Evolutionary conservation across 2,329 filamentous ascomycete species (phyloP).

Genomic region (Colletotrichum tanaceti): DNA sequence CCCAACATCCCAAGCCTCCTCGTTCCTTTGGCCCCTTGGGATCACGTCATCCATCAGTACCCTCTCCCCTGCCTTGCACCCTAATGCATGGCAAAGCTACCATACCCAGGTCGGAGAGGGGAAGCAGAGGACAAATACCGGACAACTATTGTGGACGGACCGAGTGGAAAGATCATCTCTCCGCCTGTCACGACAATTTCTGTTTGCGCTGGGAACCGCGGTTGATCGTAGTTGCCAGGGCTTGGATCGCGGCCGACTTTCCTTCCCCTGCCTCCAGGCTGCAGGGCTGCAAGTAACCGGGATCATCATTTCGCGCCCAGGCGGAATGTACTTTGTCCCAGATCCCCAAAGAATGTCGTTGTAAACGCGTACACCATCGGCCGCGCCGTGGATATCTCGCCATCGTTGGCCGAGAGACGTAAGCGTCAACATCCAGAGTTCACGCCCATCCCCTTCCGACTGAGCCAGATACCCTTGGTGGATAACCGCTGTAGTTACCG

Average conservation of each 20-base stretch:
- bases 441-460: neutral
- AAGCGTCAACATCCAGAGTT: neutral
- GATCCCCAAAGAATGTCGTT: slow-evolving; percentile 60
- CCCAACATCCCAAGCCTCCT: slow-evolving; percentile 1
- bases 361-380: slow-evolving; percentile 63
- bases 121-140: slow-evolving; percentile 56
- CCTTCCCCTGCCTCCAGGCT: slow-evolving; percentile 6
- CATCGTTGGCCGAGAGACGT: slow-evolving; percentile 8
- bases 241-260: slow-evolving; percentile 45
- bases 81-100: neutral
- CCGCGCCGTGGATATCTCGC: slow-evolving; percentile 48
- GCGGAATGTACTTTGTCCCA: slow-evolving; percentile 58
- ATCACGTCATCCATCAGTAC: slow-evolving; percentile 37
- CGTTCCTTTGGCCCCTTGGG: slow-evolving; percentile 9
- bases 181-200: slow-evolving; percentile 62
- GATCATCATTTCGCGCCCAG: slow-evolving; percentile 55
- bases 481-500: slow-evolving; percentile 6
- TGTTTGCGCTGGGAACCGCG: slow-evolving; percentile 50
- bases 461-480: neutral
- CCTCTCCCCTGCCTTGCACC: slow-evolving; percentile 2
- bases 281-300: slow-evolving; percentile 43
- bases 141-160: slow-evolving; percentile 55
- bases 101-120: too few species aligned
- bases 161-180: slow-evolving; percentile 58
- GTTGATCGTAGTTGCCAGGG: slow-evolving; percentile 50